A percentile compares a stretch with the other conserved stretches of the same genome.
phyloP scores from a whole-genome alignment of 768 basidiomycete species.

The Tephrocybe rancida region DNA sequence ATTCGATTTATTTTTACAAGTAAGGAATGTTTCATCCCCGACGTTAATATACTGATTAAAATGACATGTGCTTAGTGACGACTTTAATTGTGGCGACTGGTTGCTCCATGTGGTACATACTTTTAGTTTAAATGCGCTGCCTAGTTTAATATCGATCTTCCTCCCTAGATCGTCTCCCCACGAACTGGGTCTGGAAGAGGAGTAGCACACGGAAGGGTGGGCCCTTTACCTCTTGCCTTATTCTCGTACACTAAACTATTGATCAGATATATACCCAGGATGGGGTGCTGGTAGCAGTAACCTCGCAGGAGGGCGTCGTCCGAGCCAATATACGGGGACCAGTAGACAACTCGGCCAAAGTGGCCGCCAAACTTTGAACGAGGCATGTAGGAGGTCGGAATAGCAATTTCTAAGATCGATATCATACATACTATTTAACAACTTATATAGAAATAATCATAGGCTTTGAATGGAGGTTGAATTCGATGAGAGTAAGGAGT shows the following conservation, averaged over 20 bases:
- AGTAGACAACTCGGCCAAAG: conserved; percentile 21
- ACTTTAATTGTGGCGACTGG: conserved; percentile 82
- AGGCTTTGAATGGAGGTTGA: no score
- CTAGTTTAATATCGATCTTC: background rate
- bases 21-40: conserved; percentile 29
- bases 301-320: conserved; percentile 80
- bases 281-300: conserved; percentile 73
- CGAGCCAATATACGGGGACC: conserved; percentile 57
- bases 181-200: conserved; percentile 67
- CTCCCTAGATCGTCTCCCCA: conserved; percentile 60
- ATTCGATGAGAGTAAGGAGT: no score
- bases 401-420: no score
- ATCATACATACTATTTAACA: no score
- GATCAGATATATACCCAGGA: conserved; percentile 66
- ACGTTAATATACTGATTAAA: background rate
- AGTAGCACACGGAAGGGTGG: conserved; percentile 70
- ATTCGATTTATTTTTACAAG: conserved; percentile 82
- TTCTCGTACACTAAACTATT: background rate
- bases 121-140: background rate
- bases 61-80: conserved; percentile 55
- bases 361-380: conserved; percentile 36
- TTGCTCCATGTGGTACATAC: conserved; percentile 70
- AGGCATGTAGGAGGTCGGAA: background rate
- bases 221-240: conserved; percentile 21
- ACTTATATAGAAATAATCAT: no score